Conservation (phyloP, 2,329 filamentous ascomycete species). For the Capronia americana region DNA sequence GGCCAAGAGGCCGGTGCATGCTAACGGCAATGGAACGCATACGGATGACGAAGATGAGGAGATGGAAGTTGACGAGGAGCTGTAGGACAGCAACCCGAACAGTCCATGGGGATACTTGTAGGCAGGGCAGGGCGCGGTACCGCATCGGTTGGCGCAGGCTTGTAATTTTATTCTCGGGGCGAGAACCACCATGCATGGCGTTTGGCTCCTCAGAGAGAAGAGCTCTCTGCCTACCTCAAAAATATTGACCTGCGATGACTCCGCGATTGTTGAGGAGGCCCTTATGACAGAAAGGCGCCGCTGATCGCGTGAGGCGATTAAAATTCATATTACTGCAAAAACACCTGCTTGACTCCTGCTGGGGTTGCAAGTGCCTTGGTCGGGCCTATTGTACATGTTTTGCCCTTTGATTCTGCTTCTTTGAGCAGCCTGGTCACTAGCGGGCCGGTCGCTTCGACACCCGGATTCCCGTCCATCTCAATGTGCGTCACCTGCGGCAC, state of each 20-base stretch:
- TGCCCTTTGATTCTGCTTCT: slow-evolving; percentile 44
- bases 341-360: slow-evolving; percentile 47
- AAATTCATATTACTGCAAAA: slow-evolving; percentile 31
- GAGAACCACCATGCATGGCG: slow-evolving; percentile 26
- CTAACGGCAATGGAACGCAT: slow-evolving; percentile 48
- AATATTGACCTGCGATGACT: background rate
- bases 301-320: background rate
- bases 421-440: slow-evolving; percentile 57
- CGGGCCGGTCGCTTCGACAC: slow-evolving; percentile 58
- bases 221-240: background rate
- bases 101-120: background rate
- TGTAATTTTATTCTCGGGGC: slow-evolving; percentile 25
- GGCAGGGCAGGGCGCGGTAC: slow-evolving; percentile 3
- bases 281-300: background rate
- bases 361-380: slow-evolving; percentile 29
- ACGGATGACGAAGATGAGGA: slow-evolving; percentile 55
- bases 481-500: slow-evolving; percentile 56
- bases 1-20: slow-evolving; percentile 68
- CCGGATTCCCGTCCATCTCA: slow-evolving; percentile 64
- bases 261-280: background rate
- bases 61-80: slow-evolving; percentile 74
- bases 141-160: slow-evolving; percentile 3
- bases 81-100: slow-evolving; percentile 42
- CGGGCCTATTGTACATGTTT: slow-evolving; percentile 49
- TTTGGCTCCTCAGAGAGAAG: slow-evolving; percentile 16